Conservation (phyloP, 176 grass and related monocot genomes). For the Paspalum notatum region DNA sequence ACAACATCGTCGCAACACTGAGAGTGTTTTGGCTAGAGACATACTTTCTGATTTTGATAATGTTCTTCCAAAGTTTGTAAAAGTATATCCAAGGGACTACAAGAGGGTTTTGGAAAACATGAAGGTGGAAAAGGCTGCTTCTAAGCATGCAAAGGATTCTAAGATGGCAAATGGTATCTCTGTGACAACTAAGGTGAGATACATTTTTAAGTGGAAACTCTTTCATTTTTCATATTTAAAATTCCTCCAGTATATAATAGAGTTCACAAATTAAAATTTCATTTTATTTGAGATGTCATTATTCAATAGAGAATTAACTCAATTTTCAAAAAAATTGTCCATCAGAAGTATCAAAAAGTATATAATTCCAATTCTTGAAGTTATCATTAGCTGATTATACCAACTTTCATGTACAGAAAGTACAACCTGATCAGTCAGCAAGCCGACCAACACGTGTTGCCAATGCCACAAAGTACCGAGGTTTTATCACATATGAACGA, state of each 20-base stretch:
- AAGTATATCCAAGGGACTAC: constrained; percentile 94
- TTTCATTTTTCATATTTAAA: constrained; percentile 22
- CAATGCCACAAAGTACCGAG: constrained; percentile 74
- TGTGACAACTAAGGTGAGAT: constrained; percentile 62
- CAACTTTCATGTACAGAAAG: constrained; percentile 56
- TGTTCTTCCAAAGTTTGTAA: constrained; percentile 84
- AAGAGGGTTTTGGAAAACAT: constrained; percentile 77
- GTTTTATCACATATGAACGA: constrained; percentile 90
- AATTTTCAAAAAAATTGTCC: neutral
- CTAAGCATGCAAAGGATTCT: constrained; percentile 54
- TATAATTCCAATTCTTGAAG: constrained; percentile 14
- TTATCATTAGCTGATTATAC: constrained; percentile 23
- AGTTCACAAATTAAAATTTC: neutral
- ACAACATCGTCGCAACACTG: constrained; percentile 81
- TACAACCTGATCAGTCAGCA: constrained; percentile 27
- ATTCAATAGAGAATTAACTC: constrained; percentile 1
- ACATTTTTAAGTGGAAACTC: constrained; percentile 26
- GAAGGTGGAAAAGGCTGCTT: constrained; percentile 61
- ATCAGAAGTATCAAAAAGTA: constrained; percentile 22
- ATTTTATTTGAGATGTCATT: neutral
- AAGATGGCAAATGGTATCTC: constrained; percentile 59
- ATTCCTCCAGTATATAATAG: neutral
- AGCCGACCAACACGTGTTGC: constrained; percentile 66
- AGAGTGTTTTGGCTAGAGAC: constrained; percentile 72
- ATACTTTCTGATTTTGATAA: constrained; percentile 78